Evolutionary conservation across 2,329 filamentous ascomycete genomes (phyloP), one percentile per base, ranked within the genome.

Genomic region (Xylariaceae sp.): DNA sequence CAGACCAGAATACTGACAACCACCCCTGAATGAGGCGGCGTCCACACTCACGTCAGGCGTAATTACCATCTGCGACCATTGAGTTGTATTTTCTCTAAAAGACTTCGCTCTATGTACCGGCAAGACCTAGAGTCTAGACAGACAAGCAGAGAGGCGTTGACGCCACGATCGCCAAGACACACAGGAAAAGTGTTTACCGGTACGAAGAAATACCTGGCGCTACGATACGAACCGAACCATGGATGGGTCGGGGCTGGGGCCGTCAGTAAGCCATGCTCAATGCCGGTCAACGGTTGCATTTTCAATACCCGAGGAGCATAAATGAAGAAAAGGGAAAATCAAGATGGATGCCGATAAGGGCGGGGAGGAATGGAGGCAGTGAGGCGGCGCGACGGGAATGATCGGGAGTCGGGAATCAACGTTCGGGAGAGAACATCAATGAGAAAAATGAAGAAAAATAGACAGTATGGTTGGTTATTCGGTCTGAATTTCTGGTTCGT

Each of bases 161-260:
- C 60, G 60, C 60, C 51, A 57, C 60, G 51, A 55, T 57, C 35
- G 45, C 60, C 60, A 57, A 62, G 60, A 50, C 11, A 3, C 3
- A 10, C 11, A 10, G 3, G 9, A 8, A 13, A 10, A 30, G 35
- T n/a, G 39, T 53, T 44, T 55, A 54, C 45, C 55, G 53, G 60
- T 35, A 30, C 23, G 23, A 30, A 5, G 23, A 30, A 30, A 30
- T 41, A 13, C 37, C 8, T 13, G 9, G 9, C 11, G 9, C 37
- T 41, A 9, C 37, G 2, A 10, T 41, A 13, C 9, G 11, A 13
- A 10, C 37, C 37, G 8, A 41, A 10, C 37, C 37, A 41, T 41
- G 9, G 11, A 9, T 41, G 37, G 37, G 9, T 41, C 37, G 37
- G 8, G 2, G 37, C 9, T 41, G 18, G 17, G 47, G 39, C 23